phyloP scores from a whole-genome alignment of 495 filamentous ascomycete species.

The Penicillium atrosanguineum region DNA sequence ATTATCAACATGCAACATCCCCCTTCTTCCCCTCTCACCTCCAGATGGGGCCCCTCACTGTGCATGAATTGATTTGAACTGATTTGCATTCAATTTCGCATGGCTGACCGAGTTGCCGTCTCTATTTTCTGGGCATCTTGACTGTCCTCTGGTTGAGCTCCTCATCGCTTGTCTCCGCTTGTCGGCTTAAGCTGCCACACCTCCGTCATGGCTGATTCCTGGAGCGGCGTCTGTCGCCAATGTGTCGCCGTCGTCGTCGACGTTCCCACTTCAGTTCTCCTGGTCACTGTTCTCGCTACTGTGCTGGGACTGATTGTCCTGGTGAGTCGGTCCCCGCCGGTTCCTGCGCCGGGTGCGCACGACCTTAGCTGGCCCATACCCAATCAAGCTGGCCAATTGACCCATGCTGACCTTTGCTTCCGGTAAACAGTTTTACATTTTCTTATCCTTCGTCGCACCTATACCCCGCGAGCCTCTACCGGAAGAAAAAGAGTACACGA shows the following conservation, averaged over 20 bases:
- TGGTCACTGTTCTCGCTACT: constrained; percentile 29
- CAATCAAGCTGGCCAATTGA: not conserved
- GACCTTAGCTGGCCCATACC: not conserved
- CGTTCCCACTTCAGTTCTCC: constrained; percentile 31
- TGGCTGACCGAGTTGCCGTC: constrained; percentile 35
- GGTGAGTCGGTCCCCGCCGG: constrained; percentile 26
- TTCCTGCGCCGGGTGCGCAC: not conserved
- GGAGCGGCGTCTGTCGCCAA: constrained; percentile 33
- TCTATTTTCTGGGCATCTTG: constrained; percentile 23
- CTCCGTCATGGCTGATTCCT: constrained; percentile 33
- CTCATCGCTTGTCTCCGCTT: constrained; percentile 7
- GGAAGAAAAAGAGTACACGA: constrained; percentile 87
- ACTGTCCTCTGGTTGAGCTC: constrained; percentile 15
- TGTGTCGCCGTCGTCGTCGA: constrained; percentile 30
- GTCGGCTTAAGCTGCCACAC: not conserved
- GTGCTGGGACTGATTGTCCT: constrained; percentile 34
- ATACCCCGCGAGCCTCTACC: constrained; percentile 67
- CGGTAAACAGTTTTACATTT: constrained; percentile 59
- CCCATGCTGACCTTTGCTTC: constrained; percentile 6
- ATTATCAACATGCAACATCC: constrained; percentile 22
- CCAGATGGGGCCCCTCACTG: constrained; percentile 7
- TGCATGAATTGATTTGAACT: constrained; percentile 6
- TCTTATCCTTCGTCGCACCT: constrained; percentile 73
- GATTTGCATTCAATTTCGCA: constrained; percentile 20
- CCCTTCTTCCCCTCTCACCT: constrained; percentile 7